phyloP scores from a whole-genome alignment of 495 filamentous ascomycete species.

The Podospora pseudocomata region DNA sequence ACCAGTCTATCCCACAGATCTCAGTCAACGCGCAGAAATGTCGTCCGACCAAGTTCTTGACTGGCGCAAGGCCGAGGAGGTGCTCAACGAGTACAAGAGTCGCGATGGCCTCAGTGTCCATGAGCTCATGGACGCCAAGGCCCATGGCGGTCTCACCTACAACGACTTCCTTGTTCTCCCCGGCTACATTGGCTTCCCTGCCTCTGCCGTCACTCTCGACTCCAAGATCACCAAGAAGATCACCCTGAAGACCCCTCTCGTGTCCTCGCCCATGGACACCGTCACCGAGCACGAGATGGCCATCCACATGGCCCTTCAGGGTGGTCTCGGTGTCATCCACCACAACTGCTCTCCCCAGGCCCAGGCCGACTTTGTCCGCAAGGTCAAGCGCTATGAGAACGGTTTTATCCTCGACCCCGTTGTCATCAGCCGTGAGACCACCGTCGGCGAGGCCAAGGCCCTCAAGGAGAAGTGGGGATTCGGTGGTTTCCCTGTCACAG shows the following conservation, averaged over 20 bases:
- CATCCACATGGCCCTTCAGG: slow-evolving; percentile 96
- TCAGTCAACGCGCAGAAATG: slow-evolving; percentile 44
- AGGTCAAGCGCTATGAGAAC: slow-evolving; percentile 99
- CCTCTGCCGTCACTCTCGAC: slow-evolving; percentile 83
- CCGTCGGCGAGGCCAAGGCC: slow-evolving; percentile 84
- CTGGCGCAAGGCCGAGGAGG: slow-evolving; percentile 65
- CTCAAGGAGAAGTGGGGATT: slow-evolving; percentile 98
- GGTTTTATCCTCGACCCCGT: slow-evolving; percentile 97
- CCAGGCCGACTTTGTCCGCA: slow-evolving; percentile 97
- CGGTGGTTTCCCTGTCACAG: slow-evolving; percentile 97
- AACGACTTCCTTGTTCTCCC: slow-evolving; percentile 61
- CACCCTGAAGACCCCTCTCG: slow-evolving; percentile 85
- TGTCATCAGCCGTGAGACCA: slow-evolving; percentile 81
- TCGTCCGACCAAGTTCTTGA: slow-evolving; percentile 59
- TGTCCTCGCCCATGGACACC: slow-evolving; percentile 99
- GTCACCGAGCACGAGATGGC: slow-evolving; percentile 99
- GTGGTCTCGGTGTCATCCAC: slow-evolving; percentile 95
- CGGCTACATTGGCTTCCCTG: slow-evolving; percentile 73
- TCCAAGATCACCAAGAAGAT: slow-evolving; percentile 92
- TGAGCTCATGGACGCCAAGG: slow-evolving; percentile 79
- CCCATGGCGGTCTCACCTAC: slow-evolving; percentile 82
- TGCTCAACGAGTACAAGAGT: slow-evolving; percentile 69
- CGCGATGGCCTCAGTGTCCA: slow-evolving; percentile 81
- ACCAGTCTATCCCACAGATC: neutral
- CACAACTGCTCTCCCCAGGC: slow-evolving; percentile 96